These are phyloP conservation scores for Nyctanthes arbortristis DNA, from an alignment of 257 asterid species.

Conservation along the genomic window DNA sequence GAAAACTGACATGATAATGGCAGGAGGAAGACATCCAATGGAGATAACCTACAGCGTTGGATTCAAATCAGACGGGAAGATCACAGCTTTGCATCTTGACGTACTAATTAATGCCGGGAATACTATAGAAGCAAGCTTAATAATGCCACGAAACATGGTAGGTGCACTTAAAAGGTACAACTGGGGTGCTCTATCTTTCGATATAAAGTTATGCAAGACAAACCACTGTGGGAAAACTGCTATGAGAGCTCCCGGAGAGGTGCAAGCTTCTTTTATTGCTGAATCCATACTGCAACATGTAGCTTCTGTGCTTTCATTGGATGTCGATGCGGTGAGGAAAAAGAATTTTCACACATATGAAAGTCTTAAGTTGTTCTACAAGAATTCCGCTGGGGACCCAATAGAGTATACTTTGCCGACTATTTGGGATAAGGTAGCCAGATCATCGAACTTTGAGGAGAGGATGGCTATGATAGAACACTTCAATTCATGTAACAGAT, in stretches of 20 bases:
- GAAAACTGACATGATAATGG: constrained; percentile 63
- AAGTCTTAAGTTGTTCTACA: constrained; percentile 50
- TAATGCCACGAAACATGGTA: constrained; percentile 39
- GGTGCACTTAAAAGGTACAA: constrained; percentile 56
- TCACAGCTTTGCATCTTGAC: constrained; percentile 70
- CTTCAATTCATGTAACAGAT: constrained; percentile 41
- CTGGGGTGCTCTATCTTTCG: constrained; percentile 74
- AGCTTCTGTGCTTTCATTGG: constrained; percentile 49
- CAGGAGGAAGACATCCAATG: constrained; percentile 84
- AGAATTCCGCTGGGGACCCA: constrained; percentile 33
- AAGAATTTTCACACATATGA: constrained; percentile 61
- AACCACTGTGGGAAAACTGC: constrained; percentile 60
- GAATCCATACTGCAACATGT: constrained; percentile 68
- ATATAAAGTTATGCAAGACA: constrained; percentile 68
- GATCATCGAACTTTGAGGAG: constrained; percentile 36
- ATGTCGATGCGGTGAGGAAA: constrained; percentile 50
- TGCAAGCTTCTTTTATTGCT: constrained; percentile 70
- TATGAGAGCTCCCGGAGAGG: constrained; percentile 81
- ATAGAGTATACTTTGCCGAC: constrained; percentile 53
- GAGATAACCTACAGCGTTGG: constrained; percentile 67
- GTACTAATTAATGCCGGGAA: constrained; percentile 65
- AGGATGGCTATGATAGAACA: constrained; percentile 34
- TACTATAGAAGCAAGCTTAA: constrained; percentile 48
- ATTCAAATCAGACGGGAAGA: constrained; percentile 62
- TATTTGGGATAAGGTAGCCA: constrained; percentile 59